phyloP scores from a whole-genome alignment of 345 rosid genomes.

The Rhodamnia rubescens region DNA sequence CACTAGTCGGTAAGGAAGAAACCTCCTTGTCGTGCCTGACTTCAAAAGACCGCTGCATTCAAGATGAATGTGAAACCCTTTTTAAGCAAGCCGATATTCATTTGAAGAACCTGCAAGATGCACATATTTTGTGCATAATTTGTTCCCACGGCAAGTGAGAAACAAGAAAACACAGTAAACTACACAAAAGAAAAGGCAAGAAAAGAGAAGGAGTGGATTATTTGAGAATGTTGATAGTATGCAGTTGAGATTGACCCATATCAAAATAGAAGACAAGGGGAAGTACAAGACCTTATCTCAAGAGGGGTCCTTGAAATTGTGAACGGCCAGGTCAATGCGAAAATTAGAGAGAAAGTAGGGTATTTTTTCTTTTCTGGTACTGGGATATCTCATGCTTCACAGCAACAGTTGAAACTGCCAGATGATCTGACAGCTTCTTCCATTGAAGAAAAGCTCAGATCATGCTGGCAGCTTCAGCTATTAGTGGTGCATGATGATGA shows the following conservation, averaged over 20 bases:
- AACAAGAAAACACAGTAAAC: background rate
- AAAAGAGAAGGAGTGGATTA: background rate
- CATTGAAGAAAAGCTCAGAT: slow-evolving; percentile 23
- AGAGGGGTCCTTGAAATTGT: background rate
- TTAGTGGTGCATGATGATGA: slow-evolving; percentile 17
- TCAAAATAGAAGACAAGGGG: background rate
- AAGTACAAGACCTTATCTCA: background rate
- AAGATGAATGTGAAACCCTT: background rate
- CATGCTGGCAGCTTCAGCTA: slow-evolving; percentile 87
- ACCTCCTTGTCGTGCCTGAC: background rate
- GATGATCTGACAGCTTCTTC: slow-evolving; percentile 46
- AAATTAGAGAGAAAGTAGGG: background rate
- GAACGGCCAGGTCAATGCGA: background rate
- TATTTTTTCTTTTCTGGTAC: background rate
- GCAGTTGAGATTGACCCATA: background rate
- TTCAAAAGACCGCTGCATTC: background rate
- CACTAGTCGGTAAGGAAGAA: background rate
- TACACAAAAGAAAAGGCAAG: background rate
- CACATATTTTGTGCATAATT: background rate
- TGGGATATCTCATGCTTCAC: slow-evolving; percentile 6
- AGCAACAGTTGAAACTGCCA: slow-evolving; percentile 55
- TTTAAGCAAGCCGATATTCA: background rate
- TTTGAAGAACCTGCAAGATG: background rate
- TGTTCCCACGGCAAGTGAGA: background rate
- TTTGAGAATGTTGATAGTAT: background rate